phyloP scores from a whole-genome alignment of 441 rosid genomes.

The Bocquillonia castaneifolia region DNA sequence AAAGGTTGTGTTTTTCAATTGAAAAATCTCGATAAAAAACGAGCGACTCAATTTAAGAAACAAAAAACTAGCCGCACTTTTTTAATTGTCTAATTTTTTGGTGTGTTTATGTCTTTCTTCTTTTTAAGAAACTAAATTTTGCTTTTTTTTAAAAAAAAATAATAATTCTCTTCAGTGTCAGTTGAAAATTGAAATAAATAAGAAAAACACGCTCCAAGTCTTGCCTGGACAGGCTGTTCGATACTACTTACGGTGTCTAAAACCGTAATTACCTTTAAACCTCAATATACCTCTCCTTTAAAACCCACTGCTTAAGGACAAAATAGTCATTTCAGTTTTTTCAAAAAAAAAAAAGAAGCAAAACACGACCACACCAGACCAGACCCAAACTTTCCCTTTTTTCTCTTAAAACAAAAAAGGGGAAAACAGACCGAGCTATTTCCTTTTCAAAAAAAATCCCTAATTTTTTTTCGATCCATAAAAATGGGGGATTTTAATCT shows the following conservation, averaged over 20 bases:
- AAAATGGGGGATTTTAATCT: conserved; percentile 94
- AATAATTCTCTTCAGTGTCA: not conserved
- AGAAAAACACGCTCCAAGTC: not conserved
- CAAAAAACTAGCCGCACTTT: too few species aligned
- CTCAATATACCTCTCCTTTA: not conserved
- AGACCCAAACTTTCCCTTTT: conserved; percentile 20
- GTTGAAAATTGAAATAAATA: not conserved
- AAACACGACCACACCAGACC: conserved; percentile 37
- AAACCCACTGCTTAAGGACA: conserved; percentile 5
- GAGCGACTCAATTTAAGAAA: too few species aligned
- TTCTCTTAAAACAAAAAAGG: conserved; percentile 14
- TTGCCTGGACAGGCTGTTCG: conserved; percentile 18
- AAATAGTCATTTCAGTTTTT: not conserved
- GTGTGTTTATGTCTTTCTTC: too few species aligned
- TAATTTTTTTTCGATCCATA: conserved; percentile 23
- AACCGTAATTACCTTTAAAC: not conserved
- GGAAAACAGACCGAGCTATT: conserved; percentile 26
- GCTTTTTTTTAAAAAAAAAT: too few species aligned
- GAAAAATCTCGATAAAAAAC: too few species aligned
- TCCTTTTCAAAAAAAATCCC: conserved; percentile 30
- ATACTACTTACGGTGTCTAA: not conserved
- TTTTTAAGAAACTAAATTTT: too few species aligned
- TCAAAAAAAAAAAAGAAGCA: not conserved
- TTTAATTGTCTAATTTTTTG: too few species aligned
- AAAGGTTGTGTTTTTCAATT: too few species aligned